Percentiles rank a stretch among this genome's conserved stretches.
phyloP scores from a whole-genome alignment of 768 basidiomycete genomes.

The Arthromyces matolae region DNA sequence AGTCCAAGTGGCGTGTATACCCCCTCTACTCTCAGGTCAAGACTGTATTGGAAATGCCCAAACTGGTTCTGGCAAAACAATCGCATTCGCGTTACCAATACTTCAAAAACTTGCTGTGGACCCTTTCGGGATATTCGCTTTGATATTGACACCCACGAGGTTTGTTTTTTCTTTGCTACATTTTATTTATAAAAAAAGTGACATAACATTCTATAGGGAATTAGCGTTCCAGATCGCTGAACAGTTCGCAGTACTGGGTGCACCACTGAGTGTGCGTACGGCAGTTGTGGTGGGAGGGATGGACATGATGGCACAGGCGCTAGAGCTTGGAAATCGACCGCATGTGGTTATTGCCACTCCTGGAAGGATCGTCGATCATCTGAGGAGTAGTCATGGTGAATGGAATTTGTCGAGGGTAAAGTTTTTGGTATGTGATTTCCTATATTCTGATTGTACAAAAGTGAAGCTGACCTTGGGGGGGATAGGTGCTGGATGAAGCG shows the following conservation, averaged over 20 bases:
- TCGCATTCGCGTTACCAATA: constrained; percentile 95
- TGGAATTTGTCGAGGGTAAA: constrained; percentile 85
- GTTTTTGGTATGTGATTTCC: constrained; percentile 64
- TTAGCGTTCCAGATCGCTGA: constrained; percentile 97
- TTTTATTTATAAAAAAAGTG: too few relatives aligned
- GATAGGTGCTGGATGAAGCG: constrained; percentile 96
- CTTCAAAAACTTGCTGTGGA: constrained; percentile 83
- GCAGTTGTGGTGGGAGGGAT: constrained; percentile 94
- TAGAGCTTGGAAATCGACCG: constrained; percentile 80
- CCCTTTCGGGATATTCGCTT: constrained; percentile 92
- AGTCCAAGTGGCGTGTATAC: constrained; percentile 89
- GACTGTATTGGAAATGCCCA: constrained; percentile 98
- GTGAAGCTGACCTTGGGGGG: too few relatives aligned
- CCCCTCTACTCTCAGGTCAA: constrained; percentile 74
- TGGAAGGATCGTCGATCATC: constrained; percentile 88
- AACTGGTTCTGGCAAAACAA: constrained; percentile 96
- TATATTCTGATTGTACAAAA: too few relatives aligned
- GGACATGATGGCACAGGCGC: constrained; percentile 95
- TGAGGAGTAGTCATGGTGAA: constrained; percentile 72
- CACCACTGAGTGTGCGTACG: constrained; percentile 75
- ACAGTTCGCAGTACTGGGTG: constrained; percentile 90
- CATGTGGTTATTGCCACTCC: constrained; percentile 96
- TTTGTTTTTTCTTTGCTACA: constrained; percentile 33
- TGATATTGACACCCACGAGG: constrained; percentile 95
- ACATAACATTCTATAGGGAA: constrained; percentile 69